A percentile compares a stretch with the other conserved stretches of the same genome.
phyloP scores from a whole-genome alignment of 2,329 filamentous ascomycete genomes.

The Fusarium floridanum region DNA sequence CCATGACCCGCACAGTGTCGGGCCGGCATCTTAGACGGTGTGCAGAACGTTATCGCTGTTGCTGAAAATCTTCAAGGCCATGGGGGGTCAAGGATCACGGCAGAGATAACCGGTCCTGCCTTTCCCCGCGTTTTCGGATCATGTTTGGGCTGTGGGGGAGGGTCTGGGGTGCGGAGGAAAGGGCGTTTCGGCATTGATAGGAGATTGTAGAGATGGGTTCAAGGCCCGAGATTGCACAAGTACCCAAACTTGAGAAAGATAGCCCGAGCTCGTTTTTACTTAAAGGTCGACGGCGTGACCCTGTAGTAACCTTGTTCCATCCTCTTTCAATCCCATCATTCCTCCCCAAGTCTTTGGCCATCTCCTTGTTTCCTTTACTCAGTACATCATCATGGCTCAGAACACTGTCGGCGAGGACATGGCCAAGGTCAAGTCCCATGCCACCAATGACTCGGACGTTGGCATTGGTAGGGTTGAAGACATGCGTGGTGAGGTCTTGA shows the following conservation, averaged over 20 bases:
- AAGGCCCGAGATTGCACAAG: neutral
- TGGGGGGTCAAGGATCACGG: neutral
- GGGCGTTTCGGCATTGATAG: conserved; percentile 2
- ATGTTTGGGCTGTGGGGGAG: neutral
- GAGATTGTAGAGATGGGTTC: conserved; percentile 3
- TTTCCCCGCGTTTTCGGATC: conserved; percentile 3
- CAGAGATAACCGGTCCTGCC: neutral
- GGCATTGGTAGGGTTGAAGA: conserved; percentile 3
- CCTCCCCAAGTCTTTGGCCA: neutral
- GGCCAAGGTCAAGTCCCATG: conserved; percentile 11
- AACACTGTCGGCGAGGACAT: conserved; percentile 9
- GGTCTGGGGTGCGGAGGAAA: conserved; percentile 2
- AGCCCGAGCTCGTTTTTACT: neutral
- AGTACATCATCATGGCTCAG: conserved; percentile 8
- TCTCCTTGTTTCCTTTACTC: neutral
- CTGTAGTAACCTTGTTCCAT: neutral
- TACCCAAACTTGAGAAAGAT: neutral
- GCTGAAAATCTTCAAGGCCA: neutral
- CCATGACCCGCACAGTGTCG: conserved; percentile 3
- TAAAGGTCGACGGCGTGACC: neutral
- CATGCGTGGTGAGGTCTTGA: neutral
- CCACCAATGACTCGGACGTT: conserved; percentile 9
- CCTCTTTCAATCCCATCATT: neutral
- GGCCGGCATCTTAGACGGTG: neutral
- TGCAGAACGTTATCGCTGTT: neutral